Percentiles rank a stretch among this genome's conserved stretches.
phyloP scores from a whole-genome alignment of 2,329 filamentous ascomycete species.

The Arthrinium puccinioides region DNA sequence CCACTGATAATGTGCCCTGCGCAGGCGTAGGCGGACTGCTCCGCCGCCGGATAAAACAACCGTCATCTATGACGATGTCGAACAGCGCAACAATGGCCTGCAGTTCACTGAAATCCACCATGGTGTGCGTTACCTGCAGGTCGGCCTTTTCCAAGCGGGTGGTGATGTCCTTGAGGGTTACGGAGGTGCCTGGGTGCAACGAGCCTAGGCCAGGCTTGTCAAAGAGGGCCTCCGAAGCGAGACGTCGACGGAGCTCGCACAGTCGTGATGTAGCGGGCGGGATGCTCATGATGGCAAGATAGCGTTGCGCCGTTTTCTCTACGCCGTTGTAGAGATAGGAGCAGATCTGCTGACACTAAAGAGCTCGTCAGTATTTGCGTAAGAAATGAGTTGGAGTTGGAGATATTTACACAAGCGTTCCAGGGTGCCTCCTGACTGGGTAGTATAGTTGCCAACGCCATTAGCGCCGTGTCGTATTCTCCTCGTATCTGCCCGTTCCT shows the following conservation, averaged over 20 bases:
- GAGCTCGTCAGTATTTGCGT: constrained; percentile 6
- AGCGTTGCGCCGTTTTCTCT: constrained; percentile 42
- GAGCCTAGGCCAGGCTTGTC: constrained; percentile 34
- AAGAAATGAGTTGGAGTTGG: background rate
- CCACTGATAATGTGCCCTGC: too few species aligned
- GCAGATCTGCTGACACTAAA: constrained; percentile 42
- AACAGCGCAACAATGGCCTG: constrained; percentile 60
- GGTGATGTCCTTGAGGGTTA: constrained; percentile 36
- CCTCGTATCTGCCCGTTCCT: constrained; percentile 13
- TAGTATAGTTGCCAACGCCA: constrained; percentile 35
- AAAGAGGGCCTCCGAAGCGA: constrained; percentile 60
- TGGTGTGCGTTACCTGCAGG: constrained; percentile 46
- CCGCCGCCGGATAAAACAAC: too few species aligned
- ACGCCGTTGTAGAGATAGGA: constrained; percentile 39
- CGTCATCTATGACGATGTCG: constrained; percentile 68
- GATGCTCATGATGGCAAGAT: constrained; percentile 51
- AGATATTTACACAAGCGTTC: constrained; percentile 34
- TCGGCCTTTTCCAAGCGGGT: constrained; percentile 37
- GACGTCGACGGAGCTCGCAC: constrained; percentile 56
- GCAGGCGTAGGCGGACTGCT: constrained; percentile 20
- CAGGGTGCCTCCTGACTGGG: constrained; percentile 25
- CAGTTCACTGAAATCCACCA: constrained; percentile 65
- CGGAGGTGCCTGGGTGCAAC: constrained; percentile 30
- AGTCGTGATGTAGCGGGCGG: constrained; percentile 41
- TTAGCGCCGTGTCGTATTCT: constrained; percentile 26